Evolutionary conservation across 805 yeast species (phyloP), one percentile per base, ranked within the genome.

Genomic region (Yarrowia osloensis): DNA sequence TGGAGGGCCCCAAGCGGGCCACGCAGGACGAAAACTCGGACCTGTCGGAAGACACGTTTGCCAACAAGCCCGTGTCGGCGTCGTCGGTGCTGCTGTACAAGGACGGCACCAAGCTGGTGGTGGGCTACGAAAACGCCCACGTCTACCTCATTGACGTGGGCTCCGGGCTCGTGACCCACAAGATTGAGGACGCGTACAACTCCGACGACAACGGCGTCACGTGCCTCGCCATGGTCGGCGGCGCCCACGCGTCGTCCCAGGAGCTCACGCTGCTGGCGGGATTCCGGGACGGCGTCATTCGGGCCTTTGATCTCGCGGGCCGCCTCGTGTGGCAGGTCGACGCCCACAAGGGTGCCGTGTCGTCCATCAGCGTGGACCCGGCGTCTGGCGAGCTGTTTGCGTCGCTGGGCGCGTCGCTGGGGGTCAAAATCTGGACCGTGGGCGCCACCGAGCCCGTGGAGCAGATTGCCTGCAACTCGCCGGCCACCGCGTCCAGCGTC

Each of bases 131-230:
- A 24, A 68, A 72, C 42, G 65, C 66, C 52, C 31, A 54, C 22
- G 65, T 72, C n/a, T 47, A 67, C 6, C 54, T 70, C 39, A 28
- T 68, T 21, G 73, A 72, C 19, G 46, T 69, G 37, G 73, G 69
- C 28, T 66, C 67, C 17, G 73, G 69, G 3, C 29, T 55, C 22
- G 47, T 59, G 35, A 50, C 69, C 9, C 39, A 61, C 46, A 50
- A 63, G 17, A 68, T 70, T 26, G 69, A 70, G 21, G 67, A 50
- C 35, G 42, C 50, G 11, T 46, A 39, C 35, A 24, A 47, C 54
- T 31, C 49, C 46, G 40, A 55, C 19, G 26, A 42, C 67, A 33
- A 52, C 46, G 47, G 55, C 44, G 40, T 39, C 40, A 44, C 63
- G 22, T 54, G 61, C 12, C 67, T 46, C 9, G 46, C 61, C 37